phyloP scores from a whole-genome alignment of 2,329 filamentous ascomycete species.

The Keithomyces neogunnii region DNA sequence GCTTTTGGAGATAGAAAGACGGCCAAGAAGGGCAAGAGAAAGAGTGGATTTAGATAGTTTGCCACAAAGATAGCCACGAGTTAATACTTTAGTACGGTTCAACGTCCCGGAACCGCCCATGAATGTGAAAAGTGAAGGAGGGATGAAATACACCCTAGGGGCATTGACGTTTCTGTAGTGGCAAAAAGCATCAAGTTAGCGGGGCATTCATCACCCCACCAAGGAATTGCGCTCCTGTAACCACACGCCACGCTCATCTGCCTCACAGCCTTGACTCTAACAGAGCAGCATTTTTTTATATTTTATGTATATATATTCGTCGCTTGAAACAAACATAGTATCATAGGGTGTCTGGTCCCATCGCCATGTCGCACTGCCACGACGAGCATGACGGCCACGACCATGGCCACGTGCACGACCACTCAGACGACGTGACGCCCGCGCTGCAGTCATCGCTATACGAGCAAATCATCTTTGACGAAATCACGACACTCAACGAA shows the following conservation, averaged over 20 bases:
- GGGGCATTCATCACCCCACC: conserved; percentile 9
- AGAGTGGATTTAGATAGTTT: conserved; percentile 29
- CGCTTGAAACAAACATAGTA: too few species aligned
- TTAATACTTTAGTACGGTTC: too few species aligned
- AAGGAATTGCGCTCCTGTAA: conserved; percentile 3
- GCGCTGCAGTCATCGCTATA: conserved; percentile 88
- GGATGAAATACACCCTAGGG: not conserved
- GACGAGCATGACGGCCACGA: conserved; percentile 44
- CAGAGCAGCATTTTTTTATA: not conserved
- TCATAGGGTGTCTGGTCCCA: not conserved
- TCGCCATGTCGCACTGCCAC: conserved; percentile 38
- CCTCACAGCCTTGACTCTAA: not conserved
- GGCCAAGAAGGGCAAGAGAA: conserved; percentile 35
- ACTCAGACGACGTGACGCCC: conserved; percentile 85
- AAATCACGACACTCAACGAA: conserved; percentile 81
- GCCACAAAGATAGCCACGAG: not conserved
- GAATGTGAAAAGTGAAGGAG: too few species aligned
- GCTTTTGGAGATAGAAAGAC: conserved; percentile 35
- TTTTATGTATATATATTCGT: too few species aligned
- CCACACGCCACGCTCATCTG: conserved; percentile 5
- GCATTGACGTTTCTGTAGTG: not conserved
- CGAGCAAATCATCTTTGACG: conserved; percentile 82
- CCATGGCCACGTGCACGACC: conserved; percentile 62
- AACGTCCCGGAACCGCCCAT: too few species aligned
- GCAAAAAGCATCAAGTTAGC: not conserved